Conservation (phyloP, 305 asterid species). For the Stenogyne calaminthoides region DNA sequence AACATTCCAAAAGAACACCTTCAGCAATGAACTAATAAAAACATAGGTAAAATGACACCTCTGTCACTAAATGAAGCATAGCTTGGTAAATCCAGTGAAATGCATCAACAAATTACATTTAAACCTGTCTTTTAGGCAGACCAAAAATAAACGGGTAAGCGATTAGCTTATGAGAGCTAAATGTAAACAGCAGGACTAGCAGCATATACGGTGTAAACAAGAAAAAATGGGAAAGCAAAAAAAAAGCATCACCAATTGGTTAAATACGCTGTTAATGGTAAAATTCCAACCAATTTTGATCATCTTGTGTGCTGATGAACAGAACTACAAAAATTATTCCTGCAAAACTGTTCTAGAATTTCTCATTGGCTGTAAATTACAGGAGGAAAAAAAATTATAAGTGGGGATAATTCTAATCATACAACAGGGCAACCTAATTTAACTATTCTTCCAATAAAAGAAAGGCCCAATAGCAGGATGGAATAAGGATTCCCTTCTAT, state of each 20-base stretch:
- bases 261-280: slow-evolving; percentile 56
- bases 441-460: slow-evolving; percentile 36
- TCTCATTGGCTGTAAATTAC: slow-evolving; percentile 67
- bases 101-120: slow-evolving; percentile 27
- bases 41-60: neutral
- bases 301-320: slow-evolving; percentile 51
- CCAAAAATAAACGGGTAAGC: slow-evolving; percentile 3
- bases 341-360: slow-evolving; percentile 88
- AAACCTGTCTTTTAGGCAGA: slow-evolving; percentile 24
- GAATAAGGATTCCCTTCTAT: slow-evolving; percentile 41
- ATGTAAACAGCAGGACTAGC: slow-evolving; percentile 10
- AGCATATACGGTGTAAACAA: neutral
- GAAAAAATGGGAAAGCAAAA: neutral
- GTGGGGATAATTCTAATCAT: slow-evolving; percentile 66
- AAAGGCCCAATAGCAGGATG: slow-evolving; percentile 38
- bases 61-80: slow-evolving; percentile 8
- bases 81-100: slow-evolving; percentile 10
- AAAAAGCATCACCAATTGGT: slow-evolving; percentile 21
- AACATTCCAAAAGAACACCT: neutral
- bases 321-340: slow-evolving; percentile 78
- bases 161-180: slow-evolving; percentile 21
- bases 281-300: slow-evolving; percentile 62
- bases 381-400: slow-evolving; percentile 46
- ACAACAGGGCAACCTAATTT: slow-evolving; percentile 67
- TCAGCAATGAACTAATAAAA: neutral